Percentiles rank a stretch among this genome's conserved stretches.
Conservation (phyloP, 1,284 basidiomycete species). For the Rhodotorula glutinis region DNA sequence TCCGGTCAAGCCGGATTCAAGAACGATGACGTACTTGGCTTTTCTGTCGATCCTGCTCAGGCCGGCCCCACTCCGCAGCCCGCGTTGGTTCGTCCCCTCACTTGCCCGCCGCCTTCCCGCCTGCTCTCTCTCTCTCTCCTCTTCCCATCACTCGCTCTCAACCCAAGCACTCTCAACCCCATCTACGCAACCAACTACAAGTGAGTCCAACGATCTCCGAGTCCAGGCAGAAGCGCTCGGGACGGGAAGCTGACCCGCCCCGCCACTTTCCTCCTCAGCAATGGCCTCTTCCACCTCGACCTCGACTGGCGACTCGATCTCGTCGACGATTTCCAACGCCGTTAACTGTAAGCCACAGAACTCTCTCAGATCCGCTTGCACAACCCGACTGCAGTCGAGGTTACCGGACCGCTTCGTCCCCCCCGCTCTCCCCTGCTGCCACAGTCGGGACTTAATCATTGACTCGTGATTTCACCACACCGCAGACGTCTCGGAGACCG, state of each 20-base stretch:
- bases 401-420: no score
- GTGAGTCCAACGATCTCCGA: not conserved
- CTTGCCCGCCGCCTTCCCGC: not conserved
- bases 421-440: no score
- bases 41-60: no score
- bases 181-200: not conserved
- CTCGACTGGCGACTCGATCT: slow-evolving; percentile 18
- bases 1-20: no score
- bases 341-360: not conserved
- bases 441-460: no score
- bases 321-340: slow-evolving; percentile 21
- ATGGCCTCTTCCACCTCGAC: slow-evolving; percentile 22
- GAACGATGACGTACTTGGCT: no score
- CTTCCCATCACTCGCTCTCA: not conserved
- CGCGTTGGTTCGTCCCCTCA: no score
- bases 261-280: not conserved
- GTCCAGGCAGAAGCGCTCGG: no score
- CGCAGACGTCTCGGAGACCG: slow-evolving; percentile 27
- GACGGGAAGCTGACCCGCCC: not conserved
- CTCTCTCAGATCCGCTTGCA: not conserved
- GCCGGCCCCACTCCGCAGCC: no score
- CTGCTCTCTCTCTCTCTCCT: slow-evolving; percentile 8
- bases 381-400: no score
- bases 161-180: not conserved
- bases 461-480: no score